Evolutionary conservation across 2,329 filamentous ascomycete species (phyloP), one percentile per base, ranked within the genome.

Genomic region (Monosporascus sp.): DNA sequence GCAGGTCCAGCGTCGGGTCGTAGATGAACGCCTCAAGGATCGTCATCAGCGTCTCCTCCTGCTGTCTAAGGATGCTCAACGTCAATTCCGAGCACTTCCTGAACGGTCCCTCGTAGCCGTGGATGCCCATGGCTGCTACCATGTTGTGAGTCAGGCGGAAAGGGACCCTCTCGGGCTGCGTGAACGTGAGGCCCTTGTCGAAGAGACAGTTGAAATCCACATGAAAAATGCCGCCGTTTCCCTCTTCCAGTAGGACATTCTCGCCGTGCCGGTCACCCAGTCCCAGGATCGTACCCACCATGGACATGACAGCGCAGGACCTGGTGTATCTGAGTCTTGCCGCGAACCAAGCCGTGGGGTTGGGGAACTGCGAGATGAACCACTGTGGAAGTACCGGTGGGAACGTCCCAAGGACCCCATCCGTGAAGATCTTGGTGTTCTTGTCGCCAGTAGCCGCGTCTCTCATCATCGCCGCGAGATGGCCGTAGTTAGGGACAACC

Each of bases 161-260:
- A 2, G 94, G 95, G 1, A 99, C 94, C 31, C 88, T 80, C 71
- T 99, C 94, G 0, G 94, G 93, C 70, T 95, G 96, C 58, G 91
- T 87, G 68, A 99, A 97, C 0, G 92, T 97, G 41, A 93, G 82
- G 1, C 94, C 94, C 67, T 99, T 99, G 76, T 99, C 95, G 69
- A 99, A 99, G 5, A 99, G 84, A 71, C 95, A 99, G 74, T 99
- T 99, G 80, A 99, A 99, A 73, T 99, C 94, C 46, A 99, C 95
- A 71, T 99, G 94, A 71, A 99, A 90, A 2, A 96, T 86, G 50
- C 93, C 93, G 45, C 95, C 94, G 59, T 91, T 95, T 53, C 89
- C 88, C 74, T 97, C 91, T 70, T 97, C 91, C 34, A 99, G 85
- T 31, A 97, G 83, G 52, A 99, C 90, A 71, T 99, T 99, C 71